Conservation (phyloP, 108 stramenopile species). For the Cyclostephanos invisitatus region DNA sequence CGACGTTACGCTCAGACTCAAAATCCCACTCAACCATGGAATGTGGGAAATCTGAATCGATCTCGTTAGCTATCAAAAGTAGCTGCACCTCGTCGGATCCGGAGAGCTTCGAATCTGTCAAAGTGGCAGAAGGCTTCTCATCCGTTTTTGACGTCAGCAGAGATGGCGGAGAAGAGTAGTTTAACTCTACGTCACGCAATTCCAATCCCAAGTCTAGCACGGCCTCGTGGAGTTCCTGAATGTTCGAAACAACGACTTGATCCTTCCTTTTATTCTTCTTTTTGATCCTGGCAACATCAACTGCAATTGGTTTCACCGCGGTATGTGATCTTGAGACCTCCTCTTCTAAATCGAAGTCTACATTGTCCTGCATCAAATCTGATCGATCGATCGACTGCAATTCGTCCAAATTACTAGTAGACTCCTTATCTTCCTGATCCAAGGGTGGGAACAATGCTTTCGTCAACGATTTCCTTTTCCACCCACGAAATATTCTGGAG, state of each 20-base stretch:
- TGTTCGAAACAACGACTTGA: constrained; percentile 41
- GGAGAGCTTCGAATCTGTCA: neutral
- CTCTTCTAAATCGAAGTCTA: neutral
- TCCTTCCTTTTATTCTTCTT: constrained; percentile 21
- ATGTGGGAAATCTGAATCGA: neutral
- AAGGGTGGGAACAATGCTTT: constrained; percentile 19
- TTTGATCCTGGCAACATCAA: neutral
- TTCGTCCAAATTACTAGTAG: neutral
- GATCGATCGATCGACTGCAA: neutral
- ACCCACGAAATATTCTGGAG: constrained; percentile 1
- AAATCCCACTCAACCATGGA: neutral
- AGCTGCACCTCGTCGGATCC: neutral
- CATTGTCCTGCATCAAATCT: neutral
- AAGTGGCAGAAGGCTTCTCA: neutral
- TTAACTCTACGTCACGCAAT: constrained; percentile 45
- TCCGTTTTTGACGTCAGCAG: constrained; percentile 17
- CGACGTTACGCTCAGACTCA: neutral
- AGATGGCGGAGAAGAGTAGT: constrained; percentile 33
- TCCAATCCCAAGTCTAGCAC: constrained; percentile 52
- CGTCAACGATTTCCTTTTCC: constrained; percentile 20
- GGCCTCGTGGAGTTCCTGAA: constrained; percentile 59
- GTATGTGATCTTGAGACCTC: neutral
- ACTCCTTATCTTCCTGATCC: constrained; percentile 1
- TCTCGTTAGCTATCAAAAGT: neutral
- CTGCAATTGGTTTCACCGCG: neutral